These are phyloP conservation scores for Sporisorium graminicola DNA, from an alignment of 1,284 basidiomycete species.

Conservation along the genomic window DNA sequence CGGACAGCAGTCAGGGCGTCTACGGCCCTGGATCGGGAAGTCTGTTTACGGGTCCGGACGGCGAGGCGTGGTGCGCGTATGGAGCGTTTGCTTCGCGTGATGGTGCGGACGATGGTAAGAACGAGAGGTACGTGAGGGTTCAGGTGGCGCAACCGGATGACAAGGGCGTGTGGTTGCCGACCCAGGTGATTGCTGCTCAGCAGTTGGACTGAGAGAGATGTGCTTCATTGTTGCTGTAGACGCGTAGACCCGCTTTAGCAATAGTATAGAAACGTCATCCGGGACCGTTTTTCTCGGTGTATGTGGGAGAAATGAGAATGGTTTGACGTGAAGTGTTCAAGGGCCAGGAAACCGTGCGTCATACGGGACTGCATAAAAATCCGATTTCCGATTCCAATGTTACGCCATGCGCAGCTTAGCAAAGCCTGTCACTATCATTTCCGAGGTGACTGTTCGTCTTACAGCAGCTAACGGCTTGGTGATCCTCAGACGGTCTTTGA, in stretches of 20 bases:
- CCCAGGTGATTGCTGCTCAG: slow-evolving; percentile 32
- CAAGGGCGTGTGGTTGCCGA: slow-evolving; percentile 39
- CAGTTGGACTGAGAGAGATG: slow-evolving; percentile 24
- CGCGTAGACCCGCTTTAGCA: not conserved
- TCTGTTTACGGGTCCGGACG: slow-evolving; percentile 37
- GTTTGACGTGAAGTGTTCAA: no score
- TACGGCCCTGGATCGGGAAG: slow-evolving; percentile 43
- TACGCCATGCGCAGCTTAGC: slow-evolving; percentile 36
- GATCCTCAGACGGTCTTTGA: not conserved
- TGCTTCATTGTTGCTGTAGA: not conserved
- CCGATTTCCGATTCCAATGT: slow-evolving; percentile 14
- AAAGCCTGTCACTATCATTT: slow-evolving; percentile 11
- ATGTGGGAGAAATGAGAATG: not conserved
- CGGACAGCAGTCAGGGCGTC: slow-evolving; percentile 28
- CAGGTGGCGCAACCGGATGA: slow-evolving; percentile 39
- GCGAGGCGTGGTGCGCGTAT: slow-evolving; percentile 33
- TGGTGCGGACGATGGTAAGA: slow-evolving; percentile 33
- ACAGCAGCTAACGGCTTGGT: no score
- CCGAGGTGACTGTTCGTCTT: not conserved
- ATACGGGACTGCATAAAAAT: slow-evolving; percentile 1
- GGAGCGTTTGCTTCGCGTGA: slow-evolving; percentile 35
- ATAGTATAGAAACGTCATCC: not conserved
- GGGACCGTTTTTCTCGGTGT: not conserved
- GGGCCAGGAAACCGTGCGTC: slow-evolving; percentile 13
- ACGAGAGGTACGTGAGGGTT: slow-evolving; percentile 39